Conservation (phyloP, 2,329 filamentous ascomycete species). For the Chrysoporthe cubensis region DNA sequence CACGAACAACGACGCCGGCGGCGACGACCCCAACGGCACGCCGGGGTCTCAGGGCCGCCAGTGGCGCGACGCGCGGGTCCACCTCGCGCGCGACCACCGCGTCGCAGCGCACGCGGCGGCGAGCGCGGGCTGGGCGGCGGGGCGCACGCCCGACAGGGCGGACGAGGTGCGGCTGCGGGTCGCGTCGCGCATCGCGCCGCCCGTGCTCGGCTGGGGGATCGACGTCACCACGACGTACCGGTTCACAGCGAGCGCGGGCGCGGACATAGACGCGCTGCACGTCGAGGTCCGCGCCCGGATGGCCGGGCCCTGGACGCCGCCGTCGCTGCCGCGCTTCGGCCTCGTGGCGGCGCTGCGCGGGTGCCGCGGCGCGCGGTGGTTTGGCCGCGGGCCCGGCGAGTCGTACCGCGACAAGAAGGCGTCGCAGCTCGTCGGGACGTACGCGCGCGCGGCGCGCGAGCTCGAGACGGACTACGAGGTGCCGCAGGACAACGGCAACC, state of each 20-base stretch:
- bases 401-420: constrained; percentile 69
- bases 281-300: constrained; percentile 55
- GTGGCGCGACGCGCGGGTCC: constrained; percentile 55
- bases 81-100: constrained; percentile 51
- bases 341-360: constrained; percentile 52
- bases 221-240: constrained; percentile 58
- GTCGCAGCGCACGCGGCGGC: constrained; percentile 34
- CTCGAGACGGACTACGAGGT: constrained; percentile 67
- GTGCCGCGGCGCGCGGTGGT: constrained; percentile 58
- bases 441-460: constrained; percentile 49
- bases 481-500: constrained; percentile 69
- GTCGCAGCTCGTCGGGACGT: constrained; percentile 61
- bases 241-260: constrained; percentile 44
- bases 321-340: constrained; percentile 66
- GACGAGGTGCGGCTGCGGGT: constrained; percentile 48
- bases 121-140: constrained; percentile 39
- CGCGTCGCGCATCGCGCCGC: constrained; percentile 61
- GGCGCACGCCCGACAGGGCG: constrained; percentile 38
- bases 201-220: constrained; percentile 64
- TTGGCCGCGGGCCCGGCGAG: constrained; percentile 68
- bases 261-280: constrained; percentile 43
- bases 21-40: constrained; percentile 26
- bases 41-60: constrained; percentile 53
- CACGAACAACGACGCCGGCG: constrained; percentile 67
- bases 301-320: constrained; percentile 52